Conservation (phyloP, 163 green algal species). For the Chlamydomonas reinhardtii region DNA sequence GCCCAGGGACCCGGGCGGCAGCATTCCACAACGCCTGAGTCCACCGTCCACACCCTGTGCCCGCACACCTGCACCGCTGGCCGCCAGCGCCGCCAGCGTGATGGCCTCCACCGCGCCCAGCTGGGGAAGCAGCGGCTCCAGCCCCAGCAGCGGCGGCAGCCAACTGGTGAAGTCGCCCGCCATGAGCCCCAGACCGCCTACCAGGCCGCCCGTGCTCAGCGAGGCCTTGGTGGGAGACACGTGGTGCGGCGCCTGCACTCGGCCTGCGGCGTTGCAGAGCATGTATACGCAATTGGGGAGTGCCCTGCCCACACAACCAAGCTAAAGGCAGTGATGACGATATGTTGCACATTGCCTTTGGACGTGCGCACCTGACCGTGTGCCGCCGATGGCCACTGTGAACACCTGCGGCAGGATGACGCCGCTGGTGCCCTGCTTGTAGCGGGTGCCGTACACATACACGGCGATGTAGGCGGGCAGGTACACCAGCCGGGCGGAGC, state of each 20-base stretch:
- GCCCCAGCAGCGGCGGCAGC: slow-evolving; percentile 6
- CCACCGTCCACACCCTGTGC: no score
- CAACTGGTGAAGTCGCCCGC: background rate
- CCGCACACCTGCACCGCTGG: slow-evolving; percentile 30
- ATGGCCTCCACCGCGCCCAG: slow-evolving; percentile 46
- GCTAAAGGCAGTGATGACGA: no score
- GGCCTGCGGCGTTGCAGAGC: slow-evolving; percentile 17
- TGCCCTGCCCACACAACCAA: no score
- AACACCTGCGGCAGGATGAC: slow-evolving; percentile 69
- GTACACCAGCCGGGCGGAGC: slow-evolving; percentile 62
- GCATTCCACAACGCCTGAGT: no score
- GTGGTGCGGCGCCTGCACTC: slow-evolving; percentile 58
- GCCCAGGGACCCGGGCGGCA: no score
- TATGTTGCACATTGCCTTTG: no score
- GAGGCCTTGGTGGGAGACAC: slow-evolving; percentile 58
- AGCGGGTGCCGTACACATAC: slow-evolving; percentile 70
- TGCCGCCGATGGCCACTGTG: slow-evolving; percentile 56
- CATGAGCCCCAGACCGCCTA: slow-evolving; percentile 40
- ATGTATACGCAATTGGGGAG: no score
- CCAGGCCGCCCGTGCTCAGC: slow-evolving; percentile 45
- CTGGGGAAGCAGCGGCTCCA: slow-evolving; percentile 20
- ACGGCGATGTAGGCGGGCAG: slow-evolving; percentile 69
- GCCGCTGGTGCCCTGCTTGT: slow-evolving; percentile 67
- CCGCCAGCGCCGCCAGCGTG: slow-evolving; percentile 54
- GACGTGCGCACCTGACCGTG: slow-evolving; percentile 19